Base-by-base conservation (phyloP, 768 basidiomycete species). In the Zangia roseola region DNA sequence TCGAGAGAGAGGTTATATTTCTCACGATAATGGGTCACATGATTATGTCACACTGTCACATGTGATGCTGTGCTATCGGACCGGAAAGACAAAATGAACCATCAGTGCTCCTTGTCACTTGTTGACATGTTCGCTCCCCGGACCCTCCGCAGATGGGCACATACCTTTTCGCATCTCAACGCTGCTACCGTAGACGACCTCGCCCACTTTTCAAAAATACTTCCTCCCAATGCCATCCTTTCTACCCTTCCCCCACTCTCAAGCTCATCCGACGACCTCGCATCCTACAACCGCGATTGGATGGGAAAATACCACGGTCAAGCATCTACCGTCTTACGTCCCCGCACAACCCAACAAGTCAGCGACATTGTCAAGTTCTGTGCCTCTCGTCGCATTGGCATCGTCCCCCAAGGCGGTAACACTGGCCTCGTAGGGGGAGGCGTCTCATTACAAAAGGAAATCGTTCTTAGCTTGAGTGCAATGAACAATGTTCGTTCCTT, bases 331-430 rank as follows among this genome's bases (percentile, higher is more conserved):
- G 89, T 99, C 12, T 74, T 98, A 43, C 91, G 88, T 64, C 97
- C 97, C 6, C 89, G 84, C 58, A 84, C 88, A 2, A 88, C 91
- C 0, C 72, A 88, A 52, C 84, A 99, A 71, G 93, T 98, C 64
- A 88, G 86, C 67, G 74, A 87, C 57, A 88, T 97, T 45, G 75
- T 98, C 62, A 86, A 84, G 63, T 91, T 85, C 75, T 98, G 97
- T 69, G 82, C 86, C 58, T 75, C 85, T 45, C 78, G 82, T 48
- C 77, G 80, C 46, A 88, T 99, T 35, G 86, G 85, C n/a, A 80
- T 98, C 45, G 94, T 97, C 2, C 97, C 97, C 2, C 97, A 99
- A 68, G 95, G 97, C 40, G 97, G 97, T 39, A 99, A 99, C 72
- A 99, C 97, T 0, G 97, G 97, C 14, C 80, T 99, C 12, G 97